phyloP scores from a whole-genome alignment of 495 filamentous ascomycete species.

The Aspergillus egyptiacus region DNA sequence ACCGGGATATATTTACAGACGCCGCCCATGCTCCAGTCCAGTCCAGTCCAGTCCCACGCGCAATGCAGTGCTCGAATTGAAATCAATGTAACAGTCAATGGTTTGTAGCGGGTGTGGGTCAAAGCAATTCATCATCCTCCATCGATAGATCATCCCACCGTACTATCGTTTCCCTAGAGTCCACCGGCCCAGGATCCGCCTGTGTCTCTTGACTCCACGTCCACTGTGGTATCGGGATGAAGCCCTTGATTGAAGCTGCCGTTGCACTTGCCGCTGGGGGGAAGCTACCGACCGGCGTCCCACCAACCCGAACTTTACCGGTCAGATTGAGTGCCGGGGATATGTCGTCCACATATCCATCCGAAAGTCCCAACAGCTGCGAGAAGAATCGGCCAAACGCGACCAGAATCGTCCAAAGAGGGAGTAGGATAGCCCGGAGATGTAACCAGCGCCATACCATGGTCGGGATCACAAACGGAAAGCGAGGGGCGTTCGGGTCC shows the following conservation, averaged over 20 bases:
- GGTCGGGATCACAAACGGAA: slow-evolving; percentile 42
- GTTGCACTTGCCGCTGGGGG: slow-evolving; percentile 11
- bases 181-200: slow-evolving; percentile 9
- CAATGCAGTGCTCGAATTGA: too few species aligned
- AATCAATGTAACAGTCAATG: neutral
- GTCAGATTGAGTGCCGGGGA: slow-evolving; percentile 23
- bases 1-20: too few species aligned
- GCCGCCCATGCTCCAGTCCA: too few species aligned
- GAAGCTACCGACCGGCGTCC: slow-evolving; percentile 20
- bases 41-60: too few species aligned
- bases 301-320: slow-evolving; percentile 33
- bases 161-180: neutral
- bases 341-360: slow-evolving; percentile 40
- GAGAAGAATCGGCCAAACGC: slow-evolving; percentile 29
- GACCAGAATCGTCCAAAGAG: slow-evolving; percentile 28
- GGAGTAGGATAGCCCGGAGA: slow-evolving; percentile 27
- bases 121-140: slow-evolving; percentile 36
- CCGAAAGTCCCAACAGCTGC: slow-evolving; percentile 38
- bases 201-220: slow-evolving; percentile 15
- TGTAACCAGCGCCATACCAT: slow-evolving; percentile 45
- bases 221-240: slow-evolving; percentile 11
- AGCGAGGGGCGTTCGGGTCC: slow-evolving; percentile 38
- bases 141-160: slow-evolving; percentile 21
- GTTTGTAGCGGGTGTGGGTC: too few species aligned
- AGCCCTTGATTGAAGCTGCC: slow-evolving; percentile 14